phyloP scores from a whole-genome alignment of 2,329 filamentous ascomycete genomes.

The Colletotrichum lindemuthianum region DNA sequence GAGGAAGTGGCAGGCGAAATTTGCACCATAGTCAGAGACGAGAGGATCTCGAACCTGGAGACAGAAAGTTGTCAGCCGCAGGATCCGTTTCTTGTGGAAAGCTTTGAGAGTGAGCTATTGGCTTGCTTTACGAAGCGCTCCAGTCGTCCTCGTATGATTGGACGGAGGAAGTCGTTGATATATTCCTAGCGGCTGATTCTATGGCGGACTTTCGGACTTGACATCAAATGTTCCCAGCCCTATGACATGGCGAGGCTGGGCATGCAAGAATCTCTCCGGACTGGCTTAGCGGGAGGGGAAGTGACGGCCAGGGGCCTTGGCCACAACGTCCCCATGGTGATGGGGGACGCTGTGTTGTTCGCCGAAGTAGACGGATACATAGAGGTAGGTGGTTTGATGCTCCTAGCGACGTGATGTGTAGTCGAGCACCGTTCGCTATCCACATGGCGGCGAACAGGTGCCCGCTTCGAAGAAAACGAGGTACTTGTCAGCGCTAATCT shows the following conservation, averaged over 20 bases:
- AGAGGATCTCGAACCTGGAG: conserved; percentile 12
- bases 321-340: neutral
- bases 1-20: neutral
- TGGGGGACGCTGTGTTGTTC: neutral
- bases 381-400: no score
- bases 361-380: no score
- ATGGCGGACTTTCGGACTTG: neutral
- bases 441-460: no score
- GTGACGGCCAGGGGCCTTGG: conserved; percentile 9
- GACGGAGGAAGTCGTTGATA: neutral
- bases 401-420: no score
- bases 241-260: conserved; percentile 16
- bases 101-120: conserved; percentile 15
- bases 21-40: neutral
- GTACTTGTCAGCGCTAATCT: no score
- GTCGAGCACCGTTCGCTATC: no score
- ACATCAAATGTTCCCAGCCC: conserved; percentile 20
- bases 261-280: conserved; percentile 12
- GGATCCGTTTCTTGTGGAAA: conserved; percentile 15
- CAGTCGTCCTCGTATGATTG: conserved; percentile 16
- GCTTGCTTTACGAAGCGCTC: conserved; percentile 24
- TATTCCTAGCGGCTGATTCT: conserved; percentile 11
- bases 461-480: no score
- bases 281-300: conserved; percentile 9
- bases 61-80: conserved; percentile 15